A percentile compares a stretch with the other conserved stretches of the same genome.
Conservation (phyloP, 2,329 filamentous ascomycete species). For the Fusarium decemcellulare region DNA sequence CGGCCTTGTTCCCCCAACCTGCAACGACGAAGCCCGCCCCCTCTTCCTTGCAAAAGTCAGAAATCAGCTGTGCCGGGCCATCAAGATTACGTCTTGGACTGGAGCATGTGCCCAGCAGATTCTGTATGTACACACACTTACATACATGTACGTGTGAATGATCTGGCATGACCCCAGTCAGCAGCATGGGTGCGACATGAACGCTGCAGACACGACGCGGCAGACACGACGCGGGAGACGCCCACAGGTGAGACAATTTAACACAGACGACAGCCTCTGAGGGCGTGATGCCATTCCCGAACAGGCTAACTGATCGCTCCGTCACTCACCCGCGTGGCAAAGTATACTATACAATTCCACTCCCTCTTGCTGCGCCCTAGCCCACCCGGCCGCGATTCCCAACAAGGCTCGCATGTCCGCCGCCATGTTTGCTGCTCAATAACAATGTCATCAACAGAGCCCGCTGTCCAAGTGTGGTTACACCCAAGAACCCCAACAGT, state of each 20-base stretch:
- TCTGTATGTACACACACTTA: too few relatives aligned
- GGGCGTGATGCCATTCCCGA: conserved; percentile 24
- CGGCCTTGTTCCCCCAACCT: background rate
- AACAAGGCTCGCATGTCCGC: too few relatives aligned
- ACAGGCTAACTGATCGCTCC: background rate
- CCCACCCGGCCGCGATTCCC: too few relatives aligned
- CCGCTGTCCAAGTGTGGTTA: conserved; percentile 22
- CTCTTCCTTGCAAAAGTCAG: background rate
- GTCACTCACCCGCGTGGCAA: too few relatives aligned
- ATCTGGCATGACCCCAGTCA: background rate
- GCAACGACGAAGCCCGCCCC: background rate
- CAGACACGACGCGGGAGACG: too few relatives aligned
- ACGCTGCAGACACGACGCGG: background rate
- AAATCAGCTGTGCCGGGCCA: conserved; percentile 29
- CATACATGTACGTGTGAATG: too few relatives aligned
- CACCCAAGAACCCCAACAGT: conserved; percentile 20
- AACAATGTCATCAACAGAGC: too few relatives aligned
- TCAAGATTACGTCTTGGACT: background rate
- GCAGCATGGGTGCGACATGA: conserved; percentile 6
- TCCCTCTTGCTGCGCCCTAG: too few relatives aligned
- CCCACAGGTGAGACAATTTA: too few relatives aligned
- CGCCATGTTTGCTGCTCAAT: background rate
- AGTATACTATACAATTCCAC: too few relatives aligned
- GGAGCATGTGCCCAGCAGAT: too few relatives aligned
- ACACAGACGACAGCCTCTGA: background rate